Conservation (phyloP, 2,329 filamentous ascomycete species). For the Pestalotiopsis sp. region DNA sequence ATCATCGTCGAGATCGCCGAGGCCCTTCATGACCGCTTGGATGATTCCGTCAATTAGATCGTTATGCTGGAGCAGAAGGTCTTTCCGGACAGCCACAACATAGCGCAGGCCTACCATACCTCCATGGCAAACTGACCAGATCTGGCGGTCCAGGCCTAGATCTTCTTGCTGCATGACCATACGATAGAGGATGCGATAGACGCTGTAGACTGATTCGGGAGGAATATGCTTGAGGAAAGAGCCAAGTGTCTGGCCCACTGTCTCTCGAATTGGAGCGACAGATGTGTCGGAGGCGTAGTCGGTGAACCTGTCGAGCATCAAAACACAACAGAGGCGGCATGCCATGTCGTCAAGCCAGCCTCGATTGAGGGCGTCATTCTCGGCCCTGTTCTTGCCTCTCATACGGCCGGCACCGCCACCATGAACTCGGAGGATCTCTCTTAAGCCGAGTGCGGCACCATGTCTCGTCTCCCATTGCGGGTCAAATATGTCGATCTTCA, state of each 20-base stretch:
- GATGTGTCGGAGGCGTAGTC: slow-evolving; percentile 98
- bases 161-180: slow-evolving; percentile 88
- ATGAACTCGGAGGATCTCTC: slow-evolving; percentile 91
- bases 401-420: slow-evolving; percentile 83
- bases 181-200: slow-evolving; percentile 82
- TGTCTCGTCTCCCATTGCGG: slow-evolving; percentile 93
- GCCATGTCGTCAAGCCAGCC: slow-evolving; percentile 92
- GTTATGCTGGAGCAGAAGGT: slow-evolving; percentile 81
- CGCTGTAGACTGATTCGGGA: slow-evolving; percentile 75
- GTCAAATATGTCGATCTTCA: slow-evolving; percentile 93
- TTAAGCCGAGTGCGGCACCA: slow-evolving; percentile 91
- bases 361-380: slow-evolving; percentile 81
- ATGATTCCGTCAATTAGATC: slow-evolving; percentile 92
- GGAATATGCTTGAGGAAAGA: slow-evolving; percentile 86
- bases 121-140: slow-evolving; percentile 96
- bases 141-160: slow-evolving; percentile 69
- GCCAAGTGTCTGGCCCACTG: slow-evolving; percentile 90
- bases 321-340: slow-evolving; percentile 91
- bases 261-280: slow-evolving; percentile 93
- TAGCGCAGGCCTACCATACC: slow-evolving; percentile 98
- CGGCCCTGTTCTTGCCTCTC: slow-evolving; percentile 66
- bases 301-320: slow-evolving; percentile 96
- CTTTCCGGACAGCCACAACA: slow-evolving; percentile 91
- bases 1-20: slow-evolving; percentile 90
- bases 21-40: slow-evolving; percentile 89